These are phyloP conservation scores for Sinapis alba DNA, from an alignment of 441 rosid genomes.

Conservation along the genomic window DNA sequence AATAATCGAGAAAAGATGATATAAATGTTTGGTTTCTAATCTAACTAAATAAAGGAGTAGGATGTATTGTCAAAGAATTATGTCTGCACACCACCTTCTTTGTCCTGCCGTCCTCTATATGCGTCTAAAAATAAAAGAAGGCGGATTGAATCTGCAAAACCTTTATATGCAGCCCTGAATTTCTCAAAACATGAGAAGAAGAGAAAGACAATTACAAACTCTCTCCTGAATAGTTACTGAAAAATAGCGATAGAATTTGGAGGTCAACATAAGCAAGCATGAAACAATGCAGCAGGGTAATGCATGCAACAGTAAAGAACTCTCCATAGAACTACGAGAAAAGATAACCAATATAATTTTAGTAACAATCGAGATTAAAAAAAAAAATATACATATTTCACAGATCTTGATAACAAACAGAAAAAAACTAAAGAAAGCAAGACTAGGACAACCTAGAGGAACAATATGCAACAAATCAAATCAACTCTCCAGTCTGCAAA, in stretches of 20 bases:
- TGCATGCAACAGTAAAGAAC: not conserved
- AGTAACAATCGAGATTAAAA: conserved; percentile 12
- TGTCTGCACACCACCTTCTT: conserved; percentile 63
- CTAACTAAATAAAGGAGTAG: not conserved
- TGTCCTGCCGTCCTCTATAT: conserved; percentile 89
- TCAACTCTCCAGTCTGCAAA: not conserved
- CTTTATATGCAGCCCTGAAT: conserved; percentile 98
- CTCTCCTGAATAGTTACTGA: conserved; percentile 14
- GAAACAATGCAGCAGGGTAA: conserved; percentile 7
- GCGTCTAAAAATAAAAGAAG: conserved; percentile 92
- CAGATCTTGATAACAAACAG: not conserved
- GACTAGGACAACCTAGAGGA: conserved; percentile 10
- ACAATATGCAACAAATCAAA: not conserved
- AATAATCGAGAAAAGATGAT: not conserved
- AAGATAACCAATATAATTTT: not conserved
- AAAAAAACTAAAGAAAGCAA: not conserved
- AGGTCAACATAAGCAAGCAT: conserved; percentile 17
- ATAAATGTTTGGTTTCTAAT: not conserved
- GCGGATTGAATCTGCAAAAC: conserved; percentile 91
- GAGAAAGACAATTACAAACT: conserved; percentile 19
- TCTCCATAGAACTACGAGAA: not conserved
- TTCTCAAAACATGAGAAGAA: conserved; percentile 45
- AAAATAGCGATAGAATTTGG: not conserved
- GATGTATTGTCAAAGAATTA: not conserved
- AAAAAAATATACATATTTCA: not conserved